A percentile compares a stretch with the other conserved stretches of the same genome.
phyloP scores from a whole-genome alignment of 768 basidiomycete genomes.

The Chalciporus pseudorubinellus region DNA sequence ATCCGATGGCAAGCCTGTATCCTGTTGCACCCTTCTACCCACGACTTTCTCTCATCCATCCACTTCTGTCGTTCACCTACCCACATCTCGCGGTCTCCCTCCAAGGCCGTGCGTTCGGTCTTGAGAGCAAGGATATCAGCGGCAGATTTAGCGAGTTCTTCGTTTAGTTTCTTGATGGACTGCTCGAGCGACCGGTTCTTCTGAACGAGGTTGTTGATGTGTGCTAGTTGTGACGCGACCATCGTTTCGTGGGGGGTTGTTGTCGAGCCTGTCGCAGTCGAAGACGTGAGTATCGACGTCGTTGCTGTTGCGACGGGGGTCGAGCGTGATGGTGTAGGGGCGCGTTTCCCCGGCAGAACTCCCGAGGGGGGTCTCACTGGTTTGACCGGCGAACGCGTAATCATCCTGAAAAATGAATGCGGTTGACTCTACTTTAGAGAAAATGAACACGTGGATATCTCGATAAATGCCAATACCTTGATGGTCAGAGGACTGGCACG shows the following conservation, averaged over 20 bases:
- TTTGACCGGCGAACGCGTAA: conserved; percentile 30
- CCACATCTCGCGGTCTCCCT: conserved; percentile 28
- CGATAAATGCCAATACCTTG: conserved; percentile 3
- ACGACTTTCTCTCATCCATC: conserved; percentile 53
- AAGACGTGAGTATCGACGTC: conserved; percentile 25
- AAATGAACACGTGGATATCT: neutral
- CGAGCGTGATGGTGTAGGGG: conserved; percentile 22
- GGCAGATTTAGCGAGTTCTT: conserved; percentile 41
- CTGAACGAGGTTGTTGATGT: conserved; percentile 73
- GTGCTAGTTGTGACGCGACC: conserved; percentile 58
- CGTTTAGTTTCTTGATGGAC: conserved; percentile 51
- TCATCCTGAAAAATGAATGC: conserved; percentile 18
- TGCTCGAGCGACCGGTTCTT: conserved; percentile 64
- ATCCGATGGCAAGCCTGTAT: conserved; percentile 63
- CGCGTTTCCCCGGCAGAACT: conserved; percentile 13
- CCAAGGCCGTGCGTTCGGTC: conserved; percentile 37
- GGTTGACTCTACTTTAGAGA: neutral
- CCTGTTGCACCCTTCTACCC: conserved; percentile 62
- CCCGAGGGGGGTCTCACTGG: conserved; percentile 9
- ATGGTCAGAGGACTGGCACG: neutral
- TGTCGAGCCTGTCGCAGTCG: conserved; percentile 29
- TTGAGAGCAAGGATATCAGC: conserved; percentile 34
- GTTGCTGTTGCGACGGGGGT: conserved; percentile 19
- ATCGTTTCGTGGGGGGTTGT: conserved; percentile 44
- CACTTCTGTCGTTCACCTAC: conserved; percentile 36